A percentile compares a stretch with the other conserved stretches of the same genome.
These are phyloP conservation scores for Nemania bipapillata DNA, from an alignment of 2,329 filamentous ascomycete genomes.

Conservation along the genomic window DNA sequence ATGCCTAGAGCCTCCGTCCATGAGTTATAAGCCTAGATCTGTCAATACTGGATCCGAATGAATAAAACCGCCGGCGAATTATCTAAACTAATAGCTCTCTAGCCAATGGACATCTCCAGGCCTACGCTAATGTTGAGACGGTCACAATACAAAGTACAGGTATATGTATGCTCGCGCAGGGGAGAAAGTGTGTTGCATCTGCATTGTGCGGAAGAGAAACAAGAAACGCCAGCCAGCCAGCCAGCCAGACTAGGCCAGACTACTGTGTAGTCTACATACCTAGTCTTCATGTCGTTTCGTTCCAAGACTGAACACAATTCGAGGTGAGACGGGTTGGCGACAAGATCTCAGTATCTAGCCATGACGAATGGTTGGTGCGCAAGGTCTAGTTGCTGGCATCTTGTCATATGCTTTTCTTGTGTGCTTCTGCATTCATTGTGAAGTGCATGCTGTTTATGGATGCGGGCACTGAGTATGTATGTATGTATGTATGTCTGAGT, in stretches of 20 bases:
- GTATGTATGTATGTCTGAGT: too few species aligned
- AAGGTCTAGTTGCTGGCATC: not conserved
- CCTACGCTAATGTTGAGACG: not conserved
- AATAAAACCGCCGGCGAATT: not conserved
- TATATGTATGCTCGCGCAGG: not conserved
- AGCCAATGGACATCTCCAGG: not conserved
- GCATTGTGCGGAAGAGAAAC: slow-evolving; percentile 1
- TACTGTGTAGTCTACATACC: not conserved
- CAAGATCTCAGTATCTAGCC: not conserved
- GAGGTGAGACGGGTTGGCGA: slow-evolving; percentile 26
- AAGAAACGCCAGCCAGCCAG: not conserved
- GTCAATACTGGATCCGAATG: not conserved
- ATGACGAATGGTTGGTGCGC: slow-evolving; percentile 18
- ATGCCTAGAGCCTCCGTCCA: not conserved
- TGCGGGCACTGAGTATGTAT: too few species aligned
- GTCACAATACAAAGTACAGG: too few species aligned
- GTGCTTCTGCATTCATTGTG: slow-evolving; percentile 14
- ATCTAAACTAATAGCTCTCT: not conserved
- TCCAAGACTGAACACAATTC: slow-evolving; percentile 4
- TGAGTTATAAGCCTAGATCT: not conserved
- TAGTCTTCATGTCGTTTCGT: slow-evolving; percentile 12
- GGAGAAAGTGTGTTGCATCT: not conserved
- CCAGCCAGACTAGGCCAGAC: not conserved
- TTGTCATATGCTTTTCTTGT: slow-evolving; percentile 22
- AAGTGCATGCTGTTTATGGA: not conserved